Percentiles rank a stretch among this genome's conserved stretches.
phyloP scores from a whole-genome alignment of 257 asterid species.

The Verbascum thapsus region DNA sequence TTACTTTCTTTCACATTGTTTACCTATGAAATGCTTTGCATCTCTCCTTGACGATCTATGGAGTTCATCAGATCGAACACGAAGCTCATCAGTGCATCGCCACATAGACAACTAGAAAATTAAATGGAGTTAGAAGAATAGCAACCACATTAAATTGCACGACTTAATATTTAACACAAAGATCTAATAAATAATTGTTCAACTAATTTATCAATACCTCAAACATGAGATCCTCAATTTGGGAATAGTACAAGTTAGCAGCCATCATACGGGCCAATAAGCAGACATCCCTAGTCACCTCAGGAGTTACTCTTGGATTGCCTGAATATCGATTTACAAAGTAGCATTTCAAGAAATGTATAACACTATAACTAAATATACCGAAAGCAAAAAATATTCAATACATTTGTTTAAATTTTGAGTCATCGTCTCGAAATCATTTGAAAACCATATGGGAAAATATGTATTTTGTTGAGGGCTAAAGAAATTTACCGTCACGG shows the following conservation, averaged over 20 bases:
- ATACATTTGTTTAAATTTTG: neutral
- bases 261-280: slow-evolving; percentile 70
- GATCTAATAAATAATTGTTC: neutral
- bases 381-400: neutral
- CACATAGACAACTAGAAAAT: slow-evolving; percentile 60
- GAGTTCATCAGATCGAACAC: slow-evolving; percentile 49
- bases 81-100: slow-evolving; percentile 67
- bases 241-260: slow-evolving; percentile 79
- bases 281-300: slow-evolving; percentile 63
- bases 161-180: too few relatives aligned
- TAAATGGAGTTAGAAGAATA: slow-evolving; percentile 14
- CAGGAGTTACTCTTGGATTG: slow-evolving; percentile 69
- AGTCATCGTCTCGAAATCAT: neutral
- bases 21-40: slow-evolving; percentile 64
- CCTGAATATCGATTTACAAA: slow-evolving; percentile 34
- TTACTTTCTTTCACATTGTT: too few relatives aligned
- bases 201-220: slow-evolving; percentile 53
- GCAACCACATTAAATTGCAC: too few relatives aligned
- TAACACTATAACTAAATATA: neutral
- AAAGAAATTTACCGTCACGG: slow-evolving; percentile 53
- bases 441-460: neutral
- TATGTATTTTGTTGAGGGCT: neutral
- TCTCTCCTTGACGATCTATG: slow-evolving; percentile 52
- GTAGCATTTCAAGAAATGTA: neutral
- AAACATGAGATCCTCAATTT: slow-evolving; percentile 93